Evolutionary conservation across 306 rosid species (phyloP), one percentile per base, ranked within the genome.

Genomic region (Vigna nakashimae): DNA sequence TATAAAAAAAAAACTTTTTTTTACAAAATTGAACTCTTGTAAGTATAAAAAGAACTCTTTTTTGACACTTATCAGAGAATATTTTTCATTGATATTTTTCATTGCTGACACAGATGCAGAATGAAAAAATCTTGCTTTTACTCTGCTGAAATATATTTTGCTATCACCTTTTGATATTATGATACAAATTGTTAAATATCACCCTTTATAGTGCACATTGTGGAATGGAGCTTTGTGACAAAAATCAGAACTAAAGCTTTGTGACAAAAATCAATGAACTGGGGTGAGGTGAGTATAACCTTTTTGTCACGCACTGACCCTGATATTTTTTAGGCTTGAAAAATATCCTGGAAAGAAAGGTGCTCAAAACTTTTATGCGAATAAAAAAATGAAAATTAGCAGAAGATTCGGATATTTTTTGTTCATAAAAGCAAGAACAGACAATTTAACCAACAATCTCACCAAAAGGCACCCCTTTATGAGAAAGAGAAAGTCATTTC

Each of bases 311-410:
- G 16, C 64, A 58, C 42, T 65, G 22, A 34, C 73, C 28, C 71
- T 22, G 84, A 74, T 67, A 57, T 67, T 76, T 69, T 3, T 14
- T 0, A 46, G 26, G 22, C 24, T 68, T 53, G 45, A 65, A 40
- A 71, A 77, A 77, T 65, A 77, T 72, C 79, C 51, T 43, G 55
- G 48, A 18, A 13, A 13, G 4, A 18, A 9, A 26, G 36, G 1
- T 5, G 14, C 58, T 69, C 79, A 66, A 14, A 71, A 71, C 15
- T 62, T 77, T 2, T 26, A 58, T 26, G 17, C 15, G 2, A 9
- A 24, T 12, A 6, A 28, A 60, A 32, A n/a, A 3, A 34, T 9
- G 15, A 8, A 16, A 15, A 6, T 60, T 14, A 28, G 18, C 26
- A 26, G 17, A 17, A 26, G 5, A 53, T 20, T 53, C 60, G 2